Evolutionary conservation across 2,329 filamentous ascomycete genomes (phyloP).

Genomic region (Diaporthe sp.): DNA sequence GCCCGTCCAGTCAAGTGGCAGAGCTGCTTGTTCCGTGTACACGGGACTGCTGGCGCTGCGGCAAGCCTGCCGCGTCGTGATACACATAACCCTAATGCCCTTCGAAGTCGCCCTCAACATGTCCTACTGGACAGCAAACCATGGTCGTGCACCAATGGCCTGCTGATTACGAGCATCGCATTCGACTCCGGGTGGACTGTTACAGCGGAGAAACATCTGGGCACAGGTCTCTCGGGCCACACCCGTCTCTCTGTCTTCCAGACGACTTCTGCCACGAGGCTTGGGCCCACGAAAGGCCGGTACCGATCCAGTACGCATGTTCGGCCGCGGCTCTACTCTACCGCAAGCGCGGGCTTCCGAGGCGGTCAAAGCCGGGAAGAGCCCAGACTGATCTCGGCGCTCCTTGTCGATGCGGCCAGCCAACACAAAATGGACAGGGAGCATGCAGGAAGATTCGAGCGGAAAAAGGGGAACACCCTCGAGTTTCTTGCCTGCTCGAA

Average conservation of each 20-base stretch:
- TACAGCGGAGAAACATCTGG: background rate
- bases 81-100: background rate
- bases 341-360: constrained; percentile 16
- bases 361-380: background rate
- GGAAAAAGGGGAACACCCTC: too few species aligned
- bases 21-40: background rate
- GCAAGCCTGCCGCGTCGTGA: background rate
- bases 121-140: constrained; percentile 10
- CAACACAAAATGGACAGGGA: constrained; percentile 16
- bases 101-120: background rate
- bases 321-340: constrained; percentile 3
- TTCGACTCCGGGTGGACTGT: constrained; percentile 8
- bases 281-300: background rate
- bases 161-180: background rate
- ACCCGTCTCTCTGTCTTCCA: background rate
- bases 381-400: background rate
- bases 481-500: background rate
- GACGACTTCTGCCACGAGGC: constrained; percentile 17
- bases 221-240: background rate
- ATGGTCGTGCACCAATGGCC: background rate
- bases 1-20: background rate
- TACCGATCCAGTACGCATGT: background rate
- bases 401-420: constrained; percentile 1
- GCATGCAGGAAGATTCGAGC: constrained; percentile 9
- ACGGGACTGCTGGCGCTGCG: background rate